Conservation (phyloP, 2,329 filamentous ascomycete species). For the Talaromyces verruculosus region DNA sequence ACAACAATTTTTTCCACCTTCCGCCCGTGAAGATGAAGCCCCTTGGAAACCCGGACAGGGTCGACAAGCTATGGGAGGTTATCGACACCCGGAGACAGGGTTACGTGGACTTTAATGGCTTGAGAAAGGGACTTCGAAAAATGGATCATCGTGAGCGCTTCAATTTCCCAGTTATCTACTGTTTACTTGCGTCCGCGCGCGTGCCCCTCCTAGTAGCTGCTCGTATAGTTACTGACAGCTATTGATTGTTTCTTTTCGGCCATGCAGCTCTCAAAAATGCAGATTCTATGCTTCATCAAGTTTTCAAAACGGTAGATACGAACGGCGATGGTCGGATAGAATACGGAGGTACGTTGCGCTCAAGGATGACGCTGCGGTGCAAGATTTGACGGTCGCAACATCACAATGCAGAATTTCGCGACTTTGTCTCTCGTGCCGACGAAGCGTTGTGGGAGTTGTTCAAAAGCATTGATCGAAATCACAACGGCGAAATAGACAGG, state of each 20-base stretch:
- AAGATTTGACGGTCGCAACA: conserved; percentile 24
- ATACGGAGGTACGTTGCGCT: conserved; percentile 69
- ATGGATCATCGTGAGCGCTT: conserved; percentile 81
- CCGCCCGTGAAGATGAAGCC: conserved; percentile 53
- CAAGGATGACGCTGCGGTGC: not conserved
- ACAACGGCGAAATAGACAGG: conserved; percentile 83
- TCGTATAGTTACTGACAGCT: conserved; percentile 1
- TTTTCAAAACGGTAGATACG: conserved; percentile 79
- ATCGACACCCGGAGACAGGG: conserved; percentile 76
- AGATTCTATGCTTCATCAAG: conserved; percentile 75
- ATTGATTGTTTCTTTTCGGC: not conserved
- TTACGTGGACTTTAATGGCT: conserved; percentile 76
- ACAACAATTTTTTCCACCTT: conserved; percentile 14
- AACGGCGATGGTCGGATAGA: conserved; percentile 88
- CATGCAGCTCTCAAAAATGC: conserved; percentile 79
- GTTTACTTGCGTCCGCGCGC: conserved; percentile 5
- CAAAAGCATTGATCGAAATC: conserved; percentile 78
- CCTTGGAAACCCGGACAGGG: conserved; percentile 72
- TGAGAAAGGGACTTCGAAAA: conserved; percentile 79
- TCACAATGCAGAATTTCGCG: conserved; percentile 69
- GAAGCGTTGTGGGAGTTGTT: conserved; percentile 79
- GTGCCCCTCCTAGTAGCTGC: conserved; percentile 3
- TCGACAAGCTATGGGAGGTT: conserved; percentile 79
- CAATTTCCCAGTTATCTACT: conserved; percentile 18
- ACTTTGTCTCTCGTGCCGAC: conserved; percentile 85